Evolutionary conservation across 164 flowering plant genomes (phyloP), one percentile per base, ranked within the genome.

Genomic region (Magnolia kwangsiensis): DNA sequence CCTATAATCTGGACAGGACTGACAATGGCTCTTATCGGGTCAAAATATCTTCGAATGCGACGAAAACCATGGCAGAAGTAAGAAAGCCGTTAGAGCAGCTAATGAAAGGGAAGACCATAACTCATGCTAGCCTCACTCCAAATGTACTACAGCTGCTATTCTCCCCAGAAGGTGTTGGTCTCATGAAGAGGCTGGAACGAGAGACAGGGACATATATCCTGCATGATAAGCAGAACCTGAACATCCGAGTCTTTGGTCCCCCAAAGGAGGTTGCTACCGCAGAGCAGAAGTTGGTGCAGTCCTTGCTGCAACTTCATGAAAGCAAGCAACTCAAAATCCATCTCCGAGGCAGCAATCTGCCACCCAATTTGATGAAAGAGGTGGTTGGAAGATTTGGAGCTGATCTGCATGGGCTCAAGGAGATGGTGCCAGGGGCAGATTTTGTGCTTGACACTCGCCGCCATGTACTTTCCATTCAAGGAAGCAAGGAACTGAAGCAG

Each of bases 21-120:
- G 83, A 76, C 13, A 90, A 88, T 82, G 96, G 99, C 49, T 90
- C 92, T 50, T 88, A 80, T 72, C 83, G 96, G 18, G 94, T 94
- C 63, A 92, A 84, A 79, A 86, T 96, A 81, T 85, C 90, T 67
- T 91, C 98, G 19, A 85, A 86, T 83, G 98, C 98, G 11, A 92
- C 97, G n/a, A 90, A 79, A 79, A 87, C 83, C 13, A 91, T 96
- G 65, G 98, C 97, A 31, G 94, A 91, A 74, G 37, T 89, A 78
- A 88, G 98, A 79, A 87, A 84, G 81, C 92, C 95, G 16, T 78
- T 96, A 67, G 98, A 94, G 84, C 81, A 87, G 81, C 86, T 96
- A 16, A 86, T 90, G 92, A 87, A 78, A 78, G 99, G 99, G 69
- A 91, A 80, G 76, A 80, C 78, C 16, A 64, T 96, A 61, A 78